Conservation (phyloP, 75 land plant species). For the Adiantum capillusveneris region DNA sequence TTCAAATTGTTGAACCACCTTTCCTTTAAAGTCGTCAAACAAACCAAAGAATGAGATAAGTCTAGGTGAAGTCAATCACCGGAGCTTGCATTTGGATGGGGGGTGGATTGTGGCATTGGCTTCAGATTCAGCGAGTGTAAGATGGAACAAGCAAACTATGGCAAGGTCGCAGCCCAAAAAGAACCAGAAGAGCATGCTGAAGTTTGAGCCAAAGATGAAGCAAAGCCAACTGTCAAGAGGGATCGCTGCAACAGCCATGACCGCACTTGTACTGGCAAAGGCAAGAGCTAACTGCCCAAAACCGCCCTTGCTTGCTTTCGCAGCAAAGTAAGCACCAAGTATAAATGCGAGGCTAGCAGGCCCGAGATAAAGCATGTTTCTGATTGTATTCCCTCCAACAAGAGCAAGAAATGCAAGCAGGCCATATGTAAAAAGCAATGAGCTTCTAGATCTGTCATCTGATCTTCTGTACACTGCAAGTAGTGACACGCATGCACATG, state of each 20-base stretch:
- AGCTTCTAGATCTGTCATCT: neutral
- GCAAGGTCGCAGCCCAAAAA: constrained; percentile 15
- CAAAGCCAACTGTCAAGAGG: constrained; percentile 11
- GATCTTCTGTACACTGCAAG: constrained; percentile 3
- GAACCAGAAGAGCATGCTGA: constrained; percentile 7
- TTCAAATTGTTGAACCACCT: too few relatives aligned
- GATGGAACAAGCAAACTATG: constrained; percentile 6
- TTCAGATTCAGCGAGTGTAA: too few relatives aligned
- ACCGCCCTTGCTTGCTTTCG: neutral
- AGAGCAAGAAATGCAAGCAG: neutral
- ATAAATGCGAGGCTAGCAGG: constrained; percentile 1
- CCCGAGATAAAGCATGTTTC: constrained; percentile 14
- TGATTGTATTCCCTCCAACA: neutral
- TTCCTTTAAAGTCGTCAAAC: too few relatives aligned
- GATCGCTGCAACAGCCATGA: neutral
- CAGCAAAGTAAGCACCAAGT: neutral
- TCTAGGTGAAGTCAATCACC: too few relatives aligned
- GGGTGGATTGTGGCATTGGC: too few relatives aligned
- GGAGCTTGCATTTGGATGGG: too few relatives aligned
- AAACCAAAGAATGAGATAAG: too few relatives aligned
- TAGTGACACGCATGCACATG: constrained; percentile 3
- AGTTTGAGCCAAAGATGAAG: neutral
- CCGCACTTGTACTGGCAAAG: neutral
- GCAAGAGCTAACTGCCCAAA: neutral
- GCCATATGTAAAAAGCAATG: neutral